A percentile compares a stretch with the other conserved stretches of the same genome.
These are phyloP conservation scores for Pyracantha coccinea DNA, from an alignment of 331 rosid species.

Conservation along the genomic window DNA sequence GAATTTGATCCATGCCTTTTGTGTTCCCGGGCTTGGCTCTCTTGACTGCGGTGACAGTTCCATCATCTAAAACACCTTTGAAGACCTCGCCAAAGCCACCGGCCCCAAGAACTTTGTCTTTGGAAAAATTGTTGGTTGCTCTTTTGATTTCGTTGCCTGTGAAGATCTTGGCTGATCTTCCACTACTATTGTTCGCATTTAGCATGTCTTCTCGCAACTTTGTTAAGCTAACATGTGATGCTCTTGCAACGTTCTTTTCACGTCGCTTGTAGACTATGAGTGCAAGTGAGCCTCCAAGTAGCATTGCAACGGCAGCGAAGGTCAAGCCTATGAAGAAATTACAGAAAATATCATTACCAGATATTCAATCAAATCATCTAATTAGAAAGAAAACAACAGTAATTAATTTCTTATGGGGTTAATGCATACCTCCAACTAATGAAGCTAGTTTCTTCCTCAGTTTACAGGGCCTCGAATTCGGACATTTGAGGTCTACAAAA, in stretches of 20 bases:
- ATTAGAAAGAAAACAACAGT: background rate
- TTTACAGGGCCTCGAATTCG: slow-evolving; percentile 15
- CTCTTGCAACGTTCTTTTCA: background rate
- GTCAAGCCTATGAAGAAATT: slow-evolving; percentile 15
- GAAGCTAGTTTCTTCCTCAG: slow-evolving; percentile 11
- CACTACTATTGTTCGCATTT: slow-evolving; percentile 15
- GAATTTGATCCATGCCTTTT: slow-evolving; percentile 24
- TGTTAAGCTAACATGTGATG: slow-evolving; percentile 1
- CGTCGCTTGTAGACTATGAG: slow-evolving; percentile 8
- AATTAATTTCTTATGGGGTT: background rate
- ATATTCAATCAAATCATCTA: background rate
- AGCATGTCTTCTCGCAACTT: slow-evolving; percentile 10
- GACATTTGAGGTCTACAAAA: slow-evolving; percentile 15
- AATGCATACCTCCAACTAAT: slow-evolving; percentile 20
- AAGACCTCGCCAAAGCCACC: slow-evolving; percentile 44
- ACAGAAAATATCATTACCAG: background rate
- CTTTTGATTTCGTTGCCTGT: slow-evolving; percentile 24
- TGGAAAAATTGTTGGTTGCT: slow-evolving; percentile 44
- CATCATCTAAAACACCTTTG: slow-evolving; percentile 30
- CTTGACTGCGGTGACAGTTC: slow-evolving; percentile 29
- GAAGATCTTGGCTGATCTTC: slow-evolving; percentile 33
- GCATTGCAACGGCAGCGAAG: slow-evolving; percentile 12
- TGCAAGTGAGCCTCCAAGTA: slow-evolving; percentile 7
- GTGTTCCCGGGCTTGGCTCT: slow-evolving; percentile 28
- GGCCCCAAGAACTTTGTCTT: slow-evolving; percentile 22